These are phyloP conservation scores for Penicillium maclennaniae DNA, from an alignment of 495 filamentous ascomycete genomes.

Conservation along the genomic window DNA sequence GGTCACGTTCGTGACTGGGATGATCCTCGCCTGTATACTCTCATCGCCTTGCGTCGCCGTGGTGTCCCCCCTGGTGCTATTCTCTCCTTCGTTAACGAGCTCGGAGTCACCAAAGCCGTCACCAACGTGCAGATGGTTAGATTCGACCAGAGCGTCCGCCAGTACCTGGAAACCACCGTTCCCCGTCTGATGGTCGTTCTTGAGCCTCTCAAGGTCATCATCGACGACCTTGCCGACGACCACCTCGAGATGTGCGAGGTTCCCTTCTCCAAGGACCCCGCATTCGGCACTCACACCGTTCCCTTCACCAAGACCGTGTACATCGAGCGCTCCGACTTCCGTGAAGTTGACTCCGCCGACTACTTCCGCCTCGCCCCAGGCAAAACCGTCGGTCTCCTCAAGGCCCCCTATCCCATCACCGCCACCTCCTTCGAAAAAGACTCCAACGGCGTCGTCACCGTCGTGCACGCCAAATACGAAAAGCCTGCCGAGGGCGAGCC, in stretches of 20 bases:
- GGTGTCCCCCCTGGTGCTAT: conserved; percentile 86
- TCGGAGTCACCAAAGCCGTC: conserved; percentile 76
- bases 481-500: conserved; percentile 48
- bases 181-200: conserved; percentile 80
- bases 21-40: conserved; percentile 82
- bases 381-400: conserved; percentile 82
- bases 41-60: conserved; percentile 77
- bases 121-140: conserved; percentile 68
- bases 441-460: conserved; percentile 62
- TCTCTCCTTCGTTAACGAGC: conserved; percentile 79
- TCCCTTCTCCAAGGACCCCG: conserved; percentile 61
- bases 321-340: conserved; percentile 91
- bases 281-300: conserved; percentile 48
- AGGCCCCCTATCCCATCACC: conserved; percentile 77
- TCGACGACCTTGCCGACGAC: conserved; percentile 69
- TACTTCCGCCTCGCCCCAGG: conserved; percentile 93
- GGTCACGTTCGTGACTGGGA: conserved; percentile 79
- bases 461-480: conserved; percentile 39
- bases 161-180: conserved; percentile 78
- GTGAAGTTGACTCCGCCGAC: conserved; percentile 75
- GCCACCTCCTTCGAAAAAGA: conserved; percentile 75
- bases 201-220: conserved; percentile 65
- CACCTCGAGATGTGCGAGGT: conserved; percentile 58
- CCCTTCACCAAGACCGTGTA: conserved; percentile 84
- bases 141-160: conserved; percentile 75